Conservation (phyloP, 108 stramenopile species). For the Cyclotella baltica region DNA sequence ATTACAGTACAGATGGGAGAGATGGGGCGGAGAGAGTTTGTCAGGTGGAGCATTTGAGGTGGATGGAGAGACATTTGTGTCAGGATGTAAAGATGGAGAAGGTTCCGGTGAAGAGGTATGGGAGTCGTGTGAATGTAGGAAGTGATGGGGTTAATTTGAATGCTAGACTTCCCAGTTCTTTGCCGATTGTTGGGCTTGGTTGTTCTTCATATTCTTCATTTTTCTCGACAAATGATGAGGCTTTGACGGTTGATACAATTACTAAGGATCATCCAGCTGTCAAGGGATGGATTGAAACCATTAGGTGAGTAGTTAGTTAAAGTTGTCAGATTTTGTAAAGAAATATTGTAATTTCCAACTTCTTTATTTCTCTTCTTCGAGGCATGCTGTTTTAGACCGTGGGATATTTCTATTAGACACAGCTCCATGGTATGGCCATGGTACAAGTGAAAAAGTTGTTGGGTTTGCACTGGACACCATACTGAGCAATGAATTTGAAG, state of each 20-base stretch:
- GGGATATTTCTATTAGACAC: conserved; percentile 87
- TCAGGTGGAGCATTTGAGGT: not conserved
- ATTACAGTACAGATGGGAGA: not conserved
- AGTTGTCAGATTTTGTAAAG: not conserved
- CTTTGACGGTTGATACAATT: conserved; percentile 47
- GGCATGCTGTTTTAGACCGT: conserved; percentile 63
- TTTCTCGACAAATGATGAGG: conserved; percentile 56
- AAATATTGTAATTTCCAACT: not conserved
- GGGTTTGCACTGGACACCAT: conserved; percentile 78
- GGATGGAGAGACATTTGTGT: not conserved
- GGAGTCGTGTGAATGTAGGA: not conserved
- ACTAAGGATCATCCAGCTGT: conserved; percentile 65
- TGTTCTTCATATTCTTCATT: conserved; percentile 87
- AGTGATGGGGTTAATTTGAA: not conserved
- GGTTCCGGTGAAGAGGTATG: conserved; percentile 40
- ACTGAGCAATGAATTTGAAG: conserved; percentile 13
- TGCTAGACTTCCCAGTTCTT: conserved; percentile 14
- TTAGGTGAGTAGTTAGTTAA: conserved; percentile 36
- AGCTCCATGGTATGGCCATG: conserved; percentile 93
- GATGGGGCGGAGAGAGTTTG: not conserved
- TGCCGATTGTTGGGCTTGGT: conserved; percentile 81
- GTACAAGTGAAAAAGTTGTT: conserved; percentile 79
- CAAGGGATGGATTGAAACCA: conserved; percentile 80
- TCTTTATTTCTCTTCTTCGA: not conserved
- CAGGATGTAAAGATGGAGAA: not conserved